Evolutionary conservation across 139 green algal genomes (phyloP).

Genomic region (Edaphochlamys debaryana): DNA sequence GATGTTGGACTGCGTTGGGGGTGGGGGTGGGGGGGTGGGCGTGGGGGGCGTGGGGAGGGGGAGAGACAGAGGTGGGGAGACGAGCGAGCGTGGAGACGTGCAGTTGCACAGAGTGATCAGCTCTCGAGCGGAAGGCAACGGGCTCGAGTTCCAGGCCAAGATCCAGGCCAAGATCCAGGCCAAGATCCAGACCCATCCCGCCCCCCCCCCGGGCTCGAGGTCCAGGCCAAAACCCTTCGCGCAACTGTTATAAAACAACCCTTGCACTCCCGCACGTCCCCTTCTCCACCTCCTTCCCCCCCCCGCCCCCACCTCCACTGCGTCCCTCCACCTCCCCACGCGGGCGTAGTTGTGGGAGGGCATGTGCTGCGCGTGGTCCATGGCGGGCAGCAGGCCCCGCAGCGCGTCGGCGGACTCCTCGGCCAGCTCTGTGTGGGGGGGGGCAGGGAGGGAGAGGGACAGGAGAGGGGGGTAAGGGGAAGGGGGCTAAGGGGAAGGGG

Average conservation of each 20-base stretch:
- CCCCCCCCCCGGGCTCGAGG: too few species aligned
- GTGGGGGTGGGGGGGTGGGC: background rate
- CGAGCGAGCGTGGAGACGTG: too few species aligned
- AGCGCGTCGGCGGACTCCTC: conserved; percentile 32
- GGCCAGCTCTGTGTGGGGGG: conserved; percentile 2
- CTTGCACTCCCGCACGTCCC: too few species aligned
- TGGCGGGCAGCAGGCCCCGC: background rate
- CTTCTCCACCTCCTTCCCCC: background rate
- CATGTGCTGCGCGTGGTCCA: conserved; percentile 70
- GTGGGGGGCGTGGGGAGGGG: background rate
- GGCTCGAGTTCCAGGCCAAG: too few species aligned
- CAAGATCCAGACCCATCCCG: too few species aligned
- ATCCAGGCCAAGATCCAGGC: too few species aligned
- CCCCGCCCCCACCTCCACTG: background rate
- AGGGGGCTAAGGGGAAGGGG: too few species aligned
- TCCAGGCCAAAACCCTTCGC: background rate
- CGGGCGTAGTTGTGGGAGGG: conserved; percentile 58
- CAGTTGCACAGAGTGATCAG: too few species aligned
- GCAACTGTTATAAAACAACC: too few species aligned
- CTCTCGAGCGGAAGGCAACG: too few species aligned
- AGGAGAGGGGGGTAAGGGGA: background rate
- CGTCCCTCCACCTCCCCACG: conserved; percentile 51
- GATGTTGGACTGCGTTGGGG: conserved; percentile 14
- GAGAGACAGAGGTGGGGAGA: too few species aligned
- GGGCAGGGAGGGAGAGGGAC: background rate